A percentile compares a stretch with the other conserved stretches of the same genome.
Conservation (phyloP, 1,284 basidiomycete genomes). For the Ustilago xerochloae region DNA sequence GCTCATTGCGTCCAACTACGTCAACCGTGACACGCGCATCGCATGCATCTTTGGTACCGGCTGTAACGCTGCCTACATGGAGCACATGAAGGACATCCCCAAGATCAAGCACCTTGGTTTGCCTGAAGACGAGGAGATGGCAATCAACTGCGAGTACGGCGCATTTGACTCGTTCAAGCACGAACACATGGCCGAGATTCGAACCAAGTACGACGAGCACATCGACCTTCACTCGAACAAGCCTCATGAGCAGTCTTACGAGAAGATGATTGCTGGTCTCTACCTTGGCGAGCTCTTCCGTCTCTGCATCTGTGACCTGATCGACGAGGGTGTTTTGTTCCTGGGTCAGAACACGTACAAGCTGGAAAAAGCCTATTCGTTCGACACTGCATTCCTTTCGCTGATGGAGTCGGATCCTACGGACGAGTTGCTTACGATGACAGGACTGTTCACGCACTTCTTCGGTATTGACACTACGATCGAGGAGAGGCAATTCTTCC, state of each 20-base stretch:
- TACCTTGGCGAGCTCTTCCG: conserved; percentile 97
- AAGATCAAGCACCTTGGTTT: conserved; percentile 83
- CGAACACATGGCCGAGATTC: conserved; percentile 79
- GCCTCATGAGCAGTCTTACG: conserved; percentile 90
- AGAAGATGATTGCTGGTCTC: conserved; percentile 98
- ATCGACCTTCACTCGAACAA: conserved; percentile 97
- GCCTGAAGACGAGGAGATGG: conserved; percentile 80
- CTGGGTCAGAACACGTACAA: conserved; percentile 96
- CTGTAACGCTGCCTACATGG: conserved; percentile 89
- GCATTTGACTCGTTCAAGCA: conserved; percentile 97
- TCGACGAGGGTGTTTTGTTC: conserved; percentile 96
- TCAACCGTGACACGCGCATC: conserved; percentile 88
- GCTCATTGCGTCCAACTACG: conserved; percentile 95
- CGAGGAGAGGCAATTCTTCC: conserved; percentile 65
- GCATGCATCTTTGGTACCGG: conserved; percentile 98
- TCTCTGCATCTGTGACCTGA: conserved; percentile 91
- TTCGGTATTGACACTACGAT: conserved; percentile 66
- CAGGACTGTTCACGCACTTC: conserved; percentile 83
- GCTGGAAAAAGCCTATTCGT: conserved; percentile 87
- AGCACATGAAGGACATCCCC: conserved; percentile 80
- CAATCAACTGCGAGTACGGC: conserved; percentile 96
- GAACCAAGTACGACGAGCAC: conserved; percentile 91
- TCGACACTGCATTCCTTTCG: conserved; percentile 96
- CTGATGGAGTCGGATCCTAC: conserved; percentile 98
- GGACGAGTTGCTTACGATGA: conserved; percentile 95